Base-by-base conservation (phyloP, 495 filamentous ascomycete species). In the Immersiella caudata region DNA sequence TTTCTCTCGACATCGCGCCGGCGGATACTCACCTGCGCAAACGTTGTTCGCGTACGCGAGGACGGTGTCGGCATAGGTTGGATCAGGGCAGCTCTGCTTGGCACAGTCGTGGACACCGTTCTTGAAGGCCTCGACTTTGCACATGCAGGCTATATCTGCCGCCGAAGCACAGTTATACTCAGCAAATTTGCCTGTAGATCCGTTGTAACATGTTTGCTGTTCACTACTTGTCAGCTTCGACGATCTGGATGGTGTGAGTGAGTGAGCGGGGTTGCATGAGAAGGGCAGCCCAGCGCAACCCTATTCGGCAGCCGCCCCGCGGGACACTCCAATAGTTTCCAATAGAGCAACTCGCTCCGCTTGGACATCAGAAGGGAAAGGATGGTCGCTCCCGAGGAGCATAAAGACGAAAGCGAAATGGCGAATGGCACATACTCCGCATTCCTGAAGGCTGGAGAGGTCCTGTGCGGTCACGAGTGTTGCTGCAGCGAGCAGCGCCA, bases 21-120 rank as follows among this genome's bases (percentile, higher is more conserved):
- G 60, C 12, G 24, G 6, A 46, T 51, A 71, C 79, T 77, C 66
- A 81, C 80, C 67, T 62, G 76, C 74, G 66, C 80, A 82, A 20
- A 74, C 22, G 8, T 70, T 67, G 6, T 22, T n/a, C 0, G 46
- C 75, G 1, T 68, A 68, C n/a, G 25, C 56, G 1, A 35, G 58
- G 20, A 74, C 73, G 1, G 62, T 67, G 6, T 36, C 8, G 0
- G 35, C 67, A 55, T 69, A 70, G 14, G 20, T 66, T 3, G 73
- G 57, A 1, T 56, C 51, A 18, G 66, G 71, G 60, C 76, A 79
- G 9, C 62, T 35, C 5, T 68, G 21, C 0, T 60, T 61, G 1
- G 66, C 75, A 66, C 68, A 76, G 40, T 72, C 73, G 4, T 29
- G 55, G 22, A 76, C 50, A 56, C 49, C 62, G 18, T 61, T 62